Percentiles rank a stretch among this genome's conserved stretches.
Evolutionary conservation across 2,329 filamentous ascomycete species (phyloP).

Genomic region (Bimuria novae-zelandiae): DNA sequence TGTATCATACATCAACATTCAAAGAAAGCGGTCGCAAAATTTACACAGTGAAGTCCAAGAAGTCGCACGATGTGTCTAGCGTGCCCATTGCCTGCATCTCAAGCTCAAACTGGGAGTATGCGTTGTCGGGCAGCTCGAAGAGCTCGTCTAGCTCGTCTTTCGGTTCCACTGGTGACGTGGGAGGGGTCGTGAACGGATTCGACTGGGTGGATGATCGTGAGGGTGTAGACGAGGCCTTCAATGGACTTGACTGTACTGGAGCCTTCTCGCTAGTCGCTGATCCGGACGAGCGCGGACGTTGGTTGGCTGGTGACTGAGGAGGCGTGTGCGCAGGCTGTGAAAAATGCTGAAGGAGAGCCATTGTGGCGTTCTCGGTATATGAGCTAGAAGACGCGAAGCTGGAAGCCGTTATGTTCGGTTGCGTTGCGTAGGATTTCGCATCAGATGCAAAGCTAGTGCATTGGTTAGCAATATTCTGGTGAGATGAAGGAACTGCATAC

Average conservation of each 20-base stretch:
- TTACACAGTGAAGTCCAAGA: constrained; percentile 42
- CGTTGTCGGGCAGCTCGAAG: constrained; percentile 38
- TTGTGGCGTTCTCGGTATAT: constrained; percentile 35
- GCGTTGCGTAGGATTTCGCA: constrained; percentile 36
- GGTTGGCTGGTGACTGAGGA: constrained; percentile 44
- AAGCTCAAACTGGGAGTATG: constrained; percentile 44
- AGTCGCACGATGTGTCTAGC: constrained; percentile 38
- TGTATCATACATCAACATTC: constrained; percentile 36
- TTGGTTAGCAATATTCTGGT: constrained; percentile 20
- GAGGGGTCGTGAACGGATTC: constrained; percentile 44
- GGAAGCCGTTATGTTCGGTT: constrained; percentile 22
- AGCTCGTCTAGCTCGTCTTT: constrained; percentile 43
- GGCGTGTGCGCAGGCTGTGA: constrained; percentile 42
- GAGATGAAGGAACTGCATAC: constrained; percentile 19
- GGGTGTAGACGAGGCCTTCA: constrained; percentile 38
- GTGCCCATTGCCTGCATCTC: constrained; percentile 46
- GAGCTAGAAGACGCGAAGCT: constrained; percentile 36
- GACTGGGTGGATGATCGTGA: constrained; percentile 42
- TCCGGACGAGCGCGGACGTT: constrained; percentile 32
- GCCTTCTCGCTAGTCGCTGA: constrained; percentile 23
- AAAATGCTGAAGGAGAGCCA: constrained; percentile 43
- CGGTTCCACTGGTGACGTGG: constrained; percentile 40
- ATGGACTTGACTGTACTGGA: constrained; percentile 27
- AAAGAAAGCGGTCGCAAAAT: constrained; percentile 6
- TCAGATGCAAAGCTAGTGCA: constrained; percentile 33